A percentile compares a stretch with the other conserved stretches of the same genome.
Conservation (phyloP, 2,329 filamentous ascomycete genomes). For the Cordyceps pruinosa region DNA sequence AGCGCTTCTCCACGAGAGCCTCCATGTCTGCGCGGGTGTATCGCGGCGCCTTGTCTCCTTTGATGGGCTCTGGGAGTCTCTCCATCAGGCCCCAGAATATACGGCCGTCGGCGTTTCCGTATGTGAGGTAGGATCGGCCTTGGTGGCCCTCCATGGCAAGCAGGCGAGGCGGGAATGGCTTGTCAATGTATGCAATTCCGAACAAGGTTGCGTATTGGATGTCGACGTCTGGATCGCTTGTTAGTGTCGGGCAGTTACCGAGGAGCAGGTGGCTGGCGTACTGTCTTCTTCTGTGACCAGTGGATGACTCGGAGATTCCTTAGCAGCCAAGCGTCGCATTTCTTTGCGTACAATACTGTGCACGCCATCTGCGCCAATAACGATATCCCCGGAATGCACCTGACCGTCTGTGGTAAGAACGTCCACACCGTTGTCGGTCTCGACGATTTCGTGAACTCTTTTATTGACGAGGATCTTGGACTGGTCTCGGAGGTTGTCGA, state of each 20-base stretch:
- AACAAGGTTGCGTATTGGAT: conserved; percentile 3
- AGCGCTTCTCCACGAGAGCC: neutral
- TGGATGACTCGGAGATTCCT: conserved; percentile 20
- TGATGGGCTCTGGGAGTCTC: neutral
- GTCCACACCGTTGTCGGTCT: neutral
- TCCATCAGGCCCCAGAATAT: conserved; percentile 3
- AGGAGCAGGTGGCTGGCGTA: neutral
- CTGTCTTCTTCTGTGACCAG: conserved; percentile 14
- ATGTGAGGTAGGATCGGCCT: neutral
- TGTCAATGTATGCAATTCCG: conserved; percentile 2
- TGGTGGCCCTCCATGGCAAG: neutral
- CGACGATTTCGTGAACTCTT: conserved; percentile 15
- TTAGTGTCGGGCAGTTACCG: neutral
- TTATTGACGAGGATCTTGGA: conserved; percentile 13
- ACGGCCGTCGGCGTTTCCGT: neutral
- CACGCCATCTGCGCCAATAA: conserved; percentile 35
- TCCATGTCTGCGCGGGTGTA: neutral
- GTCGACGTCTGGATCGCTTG: neutral
- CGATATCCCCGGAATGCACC: conserved; percentile 23
- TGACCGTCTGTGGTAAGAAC: neutral
- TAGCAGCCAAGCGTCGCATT: conserved; percentile 19
- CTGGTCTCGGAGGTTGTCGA: conserved; percentile 25
- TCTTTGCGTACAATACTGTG: conserved; percentile 28
- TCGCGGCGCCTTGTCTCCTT: neutral
- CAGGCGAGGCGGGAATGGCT: neutral